Evolutionary conservation across 768 basidiomycete species (phyloP).

Genomic region (Lactarius vividus): DNA sequence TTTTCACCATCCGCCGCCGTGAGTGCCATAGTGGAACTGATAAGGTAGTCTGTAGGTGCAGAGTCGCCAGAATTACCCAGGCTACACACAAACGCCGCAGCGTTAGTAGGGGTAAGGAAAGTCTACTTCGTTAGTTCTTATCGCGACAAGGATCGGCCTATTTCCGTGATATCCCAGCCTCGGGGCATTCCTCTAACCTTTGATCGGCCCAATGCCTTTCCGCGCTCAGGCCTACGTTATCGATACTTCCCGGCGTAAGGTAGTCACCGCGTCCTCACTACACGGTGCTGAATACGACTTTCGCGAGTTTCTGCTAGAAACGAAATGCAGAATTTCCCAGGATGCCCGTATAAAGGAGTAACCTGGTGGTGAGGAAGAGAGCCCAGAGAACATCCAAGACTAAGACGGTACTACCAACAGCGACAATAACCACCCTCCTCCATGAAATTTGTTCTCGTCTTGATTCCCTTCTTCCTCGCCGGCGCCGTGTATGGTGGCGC

Average conservation of each 20-base stretch:
- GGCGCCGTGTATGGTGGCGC: neutral
- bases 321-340: neutral
- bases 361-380: neutral
- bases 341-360: slow-evolving; percentile 4
- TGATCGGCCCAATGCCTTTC: too few species aligned
- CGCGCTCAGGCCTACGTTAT: too few species aligned
- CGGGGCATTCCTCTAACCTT: too few species aligned
- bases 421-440: neutral
- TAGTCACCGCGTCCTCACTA: neutral
- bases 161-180: neutral
- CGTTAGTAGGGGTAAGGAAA: too few species aligned
- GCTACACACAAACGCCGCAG: neutral
- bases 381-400: neutral
- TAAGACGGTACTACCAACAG: neutral
- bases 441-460: slow-evolving; percentile 9
- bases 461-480: neutral
- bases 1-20: too few species aligned
- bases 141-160: neutral
- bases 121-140: too few species aligned
- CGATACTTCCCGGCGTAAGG: too few species aligned
- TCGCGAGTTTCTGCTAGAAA: too few species aligned
- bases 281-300: neutral
- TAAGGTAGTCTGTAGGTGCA: too few species aligned
- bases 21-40: too few species aligned
- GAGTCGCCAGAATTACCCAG: too few species aligned